Percentiles rank a stretch among this genome's conserved stretches.
Evolutionary conservation across 805 yeast genomes (phyloP).

Genomic region (Pichia thaimueangensis): DNA sequence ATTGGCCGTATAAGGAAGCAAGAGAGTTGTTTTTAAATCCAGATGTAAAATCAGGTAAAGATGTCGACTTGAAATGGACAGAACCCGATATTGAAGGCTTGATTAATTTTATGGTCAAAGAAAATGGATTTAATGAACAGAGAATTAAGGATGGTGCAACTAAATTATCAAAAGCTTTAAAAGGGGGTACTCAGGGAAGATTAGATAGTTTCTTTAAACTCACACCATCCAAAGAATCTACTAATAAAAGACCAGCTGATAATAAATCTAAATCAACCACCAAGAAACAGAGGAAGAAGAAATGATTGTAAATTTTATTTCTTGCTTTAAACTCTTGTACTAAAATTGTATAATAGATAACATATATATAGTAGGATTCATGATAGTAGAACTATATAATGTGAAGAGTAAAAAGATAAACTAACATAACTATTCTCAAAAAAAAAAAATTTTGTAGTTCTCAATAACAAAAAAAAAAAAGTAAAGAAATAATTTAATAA

Average conservation of each 20-base stretch:
- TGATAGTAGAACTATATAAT: too few species aligned
- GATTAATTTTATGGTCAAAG: slow-evolving; percentile 72
- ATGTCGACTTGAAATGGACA: slow-evolving; percentile 72
- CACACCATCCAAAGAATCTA: slow-evolving; percentile 29
- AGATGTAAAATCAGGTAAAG: slow-evolving; percentile 60
- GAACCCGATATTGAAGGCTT: slow-evolving; percentile 86
- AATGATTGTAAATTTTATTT: too few species aligned
- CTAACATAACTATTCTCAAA: too few species aligned
- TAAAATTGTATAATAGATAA: too few species aligned
- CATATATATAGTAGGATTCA: too few species aligned
- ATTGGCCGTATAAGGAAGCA: slow-evolving; percentile 91
- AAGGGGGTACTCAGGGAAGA: slow-evolving; percentile 84
- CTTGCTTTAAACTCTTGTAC: too few species aligned
- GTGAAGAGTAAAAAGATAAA: too few species aligned
- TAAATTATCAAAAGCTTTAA: slow-evolving; percentile 75
- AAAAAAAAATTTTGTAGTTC: too few species aligned
- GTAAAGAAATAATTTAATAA: too few species aligned
- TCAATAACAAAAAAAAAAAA: too few species aligned
- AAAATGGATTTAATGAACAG: slow-evolving; percentile 91
- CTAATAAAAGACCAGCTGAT: slow-evolving; percentile 34
- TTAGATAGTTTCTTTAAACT: slow-evolving; percentile 87
- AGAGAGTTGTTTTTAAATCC: slow-evolving; percentile 78
- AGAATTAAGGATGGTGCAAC: slow-evolving; percentile 83
- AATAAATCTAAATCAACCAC: slow-evolving; percentile 20
- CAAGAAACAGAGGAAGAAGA: slow-evolving; percentile 12